Base-by-base conservation (phyloP, 1,139 yeast genomes). In the Yamadazyma epiphylla region DNA sequence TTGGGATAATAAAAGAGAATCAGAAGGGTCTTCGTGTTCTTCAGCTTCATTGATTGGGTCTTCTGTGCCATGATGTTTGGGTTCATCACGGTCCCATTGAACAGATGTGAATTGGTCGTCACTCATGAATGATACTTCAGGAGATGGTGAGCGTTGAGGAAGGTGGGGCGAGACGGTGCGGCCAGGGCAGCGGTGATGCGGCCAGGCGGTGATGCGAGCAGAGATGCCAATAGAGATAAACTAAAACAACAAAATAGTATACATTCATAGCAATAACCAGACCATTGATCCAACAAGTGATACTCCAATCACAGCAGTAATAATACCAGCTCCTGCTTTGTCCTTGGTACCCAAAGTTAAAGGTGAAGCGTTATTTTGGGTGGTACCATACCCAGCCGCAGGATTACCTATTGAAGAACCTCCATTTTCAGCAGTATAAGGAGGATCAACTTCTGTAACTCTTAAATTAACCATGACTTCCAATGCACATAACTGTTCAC, bases 401-500 rank as follows among this genome's bases (percentile, higher is more conserved):
- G 77, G 75, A 42, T 72, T 63, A 42, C 83, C 83, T 5, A 45
- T 38, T 3, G 84, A 74, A 4, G 80, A 57, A 27, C 85, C 91
- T 40, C 89, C 89, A 27, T 65, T 55, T 3, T 48, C 44, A 12
- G 74, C 68, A 6, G 84, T 77, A 37, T 64, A 77, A 20, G 84
- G 88, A 36, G 77, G 71, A 14, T 71, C 76, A 39, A 65, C 66
- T 22, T 70, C 60, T 31, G 67, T 55, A 14, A 75, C 75, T 50
- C 78, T 62, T 32, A 82, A 65, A 43, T 74, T 80, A 43, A 80
- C 83, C 50, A 88, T 72, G 4, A 76, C 77, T 53, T 88, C 96
- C 35, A 88, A 64, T 0, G 96, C 95, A 28, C 78, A 58, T 84
- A 89, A 85, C 56, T 89, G 96, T 58, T 89, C 96, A 41, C 97